Evolutionary conservation across 2,329 filamentous ascomycete genomes (phyloP).

Genomic region (Massarina eburnea): DNA sequence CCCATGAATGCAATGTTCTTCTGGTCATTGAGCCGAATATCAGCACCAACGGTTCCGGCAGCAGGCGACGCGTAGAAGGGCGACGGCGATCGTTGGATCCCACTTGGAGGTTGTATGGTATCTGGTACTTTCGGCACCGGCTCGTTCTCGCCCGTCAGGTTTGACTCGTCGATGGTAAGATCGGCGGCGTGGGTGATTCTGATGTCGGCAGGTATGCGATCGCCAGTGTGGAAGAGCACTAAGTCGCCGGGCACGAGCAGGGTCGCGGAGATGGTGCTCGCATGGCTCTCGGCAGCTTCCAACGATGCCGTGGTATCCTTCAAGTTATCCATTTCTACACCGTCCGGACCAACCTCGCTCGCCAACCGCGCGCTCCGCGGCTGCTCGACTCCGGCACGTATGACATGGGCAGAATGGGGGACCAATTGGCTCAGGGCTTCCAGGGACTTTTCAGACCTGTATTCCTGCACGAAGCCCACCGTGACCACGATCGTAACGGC

Average conservation of each 20-base stretch:
- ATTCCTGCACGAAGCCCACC: conserved; percentile 96
- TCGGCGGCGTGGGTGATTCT: conserved; percentile 89
- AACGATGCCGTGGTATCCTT: conserved; percentile 61
- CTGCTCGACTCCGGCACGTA: conserved; percentile 56
- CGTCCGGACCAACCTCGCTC: conserved; percentile 27
- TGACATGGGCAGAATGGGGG: conserved; percentile 93
- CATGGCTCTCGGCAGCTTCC: conserved; percentile 68
- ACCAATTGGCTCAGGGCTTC: conserved; percentile 93
- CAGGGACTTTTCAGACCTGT: conserved; percentile 94
- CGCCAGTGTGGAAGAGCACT: conserved; percentile 91
- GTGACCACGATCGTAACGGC: conserved; percentile 96
- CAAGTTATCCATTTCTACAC: conserved; percentile 53
- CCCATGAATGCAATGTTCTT: conserved; percentile 99
- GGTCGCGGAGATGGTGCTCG: conserved; percentile 81
- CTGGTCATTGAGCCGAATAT: conserved; percentile 70
- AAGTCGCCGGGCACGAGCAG: conserved; percentile 91
- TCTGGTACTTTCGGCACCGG: conserved; percentile 78
- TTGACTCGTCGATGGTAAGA: conserved; percentile 93
- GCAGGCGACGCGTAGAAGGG: conserved; percentile 62
- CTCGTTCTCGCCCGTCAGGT: conserved; percentile 94
- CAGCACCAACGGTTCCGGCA: conserved; percentile 61
- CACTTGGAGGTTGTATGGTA: conserved; percentile 50
- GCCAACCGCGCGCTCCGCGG: conserved; percentile 17
- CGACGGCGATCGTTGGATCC: conserved; percentile 51
- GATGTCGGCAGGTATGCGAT: conserved; percentile 94